Evolutionary conservation across 2,329 filamentous ascomycete species (phyloP).

Genomic region (Xylaria hypoxylon): DNA sequence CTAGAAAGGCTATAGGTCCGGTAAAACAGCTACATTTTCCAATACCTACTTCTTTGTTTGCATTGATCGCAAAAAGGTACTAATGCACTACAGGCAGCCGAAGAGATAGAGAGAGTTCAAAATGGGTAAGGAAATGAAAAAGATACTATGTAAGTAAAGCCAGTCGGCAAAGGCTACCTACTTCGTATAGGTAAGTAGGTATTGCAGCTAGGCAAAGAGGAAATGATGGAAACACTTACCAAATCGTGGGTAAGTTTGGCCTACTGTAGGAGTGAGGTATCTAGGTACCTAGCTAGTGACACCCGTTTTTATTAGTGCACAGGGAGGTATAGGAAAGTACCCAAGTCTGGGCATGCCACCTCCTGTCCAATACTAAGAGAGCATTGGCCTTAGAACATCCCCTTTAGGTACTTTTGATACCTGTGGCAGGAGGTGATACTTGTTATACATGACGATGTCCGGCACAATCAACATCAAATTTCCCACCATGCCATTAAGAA

Average conservation of each 20-base stretch:
- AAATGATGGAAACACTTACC: too few relatives aligned
- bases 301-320: background rate
- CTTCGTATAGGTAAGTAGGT: too few relatives aligned
- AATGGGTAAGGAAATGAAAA: too few relatives aligned
- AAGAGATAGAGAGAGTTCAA: too few relatives aligned
- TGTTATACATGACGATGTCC: slow-evolving; percentile 26
- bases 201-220: too few relatives aligned
- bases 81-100: too few relatives aligned
- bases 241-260: background rate
- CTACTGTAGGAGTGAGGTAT: background rate
- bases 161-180: too few relatives aligned
- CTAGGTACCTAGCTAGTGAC: background rate
- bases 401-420: slow-evolving; percentile 35
- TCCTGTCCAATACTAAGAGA: slow-evolving; percentile 36
- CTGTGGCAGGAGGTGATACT: slow-evolving; percentile 26
- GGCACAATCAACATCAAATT: slow-evolving; percentile 5
- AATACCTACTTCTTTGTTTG: too few relatives aligned
- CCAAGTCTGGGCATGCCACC: slow-evolving; percentile 24
- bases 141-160: too few relatives aligned
- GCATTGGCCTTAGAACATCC: slow-evolving; percentile 29
- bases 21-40: too few relatives aligned
- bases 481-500: slow-evolving; percentile 15
- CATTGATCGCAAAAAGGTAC: too few relatives aligned
- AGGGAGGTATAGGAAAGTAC: slow-evolving; percentile 38
- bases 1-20: background rate